These are phyloP conservation scores for Yamadazyma scolyti DNA, from an alignment of 805 yeast species.

Conservation along the genomic window DNA sequence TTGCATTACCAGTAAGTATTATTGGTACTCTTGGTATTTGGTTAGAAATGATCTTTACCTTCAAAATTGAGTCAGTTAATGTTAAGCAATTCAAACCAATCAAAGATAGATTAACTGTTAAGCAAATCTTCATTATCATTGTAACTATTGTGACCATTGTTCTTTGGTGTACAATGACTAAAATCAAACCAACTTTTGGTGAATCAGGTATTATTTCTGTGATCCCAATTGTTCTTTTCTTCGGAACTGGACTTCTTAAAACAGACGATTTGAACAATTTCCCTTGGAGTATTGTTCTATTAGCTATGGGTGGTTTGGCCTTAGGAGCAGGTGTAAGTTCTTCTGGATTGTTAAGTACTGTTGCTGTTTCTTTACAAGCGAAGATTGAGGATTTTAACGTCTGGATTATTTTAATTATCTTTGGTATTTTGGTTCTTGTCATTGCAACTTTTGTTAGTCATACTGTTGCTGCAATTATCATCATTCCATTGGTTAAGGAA, in stretches of 20 bases:
- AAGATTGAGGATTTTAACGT: conserved; percentile 40
- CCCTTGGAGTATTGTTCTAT: conserved; percentile 53
- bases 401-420: conserved; percentile 44
- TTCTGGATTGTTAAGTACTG: conserved; percentile 44
- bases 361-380: conserved; percentile 42
- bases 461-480: conserved; percentile 42
- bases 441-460: conserved; percentile 44
- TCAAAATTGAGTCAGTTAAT: conserved; percentile 47
- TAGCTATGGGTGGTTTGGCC: conserved; percentile 56
- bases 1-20: conserved; percentile 76
- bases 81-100: conserved; percentile 48
- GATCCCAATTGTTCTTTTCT: conserved; percentile 46
- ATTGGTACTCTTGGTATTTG: conserved; percentile 66
- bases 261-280: conserved; percentile 47
- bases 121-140: conserved; percentile 39
- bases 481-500: conserved; percentile 39
- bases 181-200: conserved; percentile 42
- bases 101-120: conserved; percentile 40
- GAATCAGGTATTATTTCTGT: conserved; percentile 46
- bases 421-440: conserved; percentile 38
- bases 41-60: conserved; percentile 64
- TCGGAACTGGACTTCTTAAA: conserved; percentile 47
- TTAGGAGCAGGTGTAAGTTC: conserved; percentile 50
- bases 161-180: conserved; percentile 47
- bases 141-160: conserved; percentile 44